Evolutionary conservation across 352 stramenopile genomes (phyloP).

Genomic region (Pythium aristosporum): DNA sequence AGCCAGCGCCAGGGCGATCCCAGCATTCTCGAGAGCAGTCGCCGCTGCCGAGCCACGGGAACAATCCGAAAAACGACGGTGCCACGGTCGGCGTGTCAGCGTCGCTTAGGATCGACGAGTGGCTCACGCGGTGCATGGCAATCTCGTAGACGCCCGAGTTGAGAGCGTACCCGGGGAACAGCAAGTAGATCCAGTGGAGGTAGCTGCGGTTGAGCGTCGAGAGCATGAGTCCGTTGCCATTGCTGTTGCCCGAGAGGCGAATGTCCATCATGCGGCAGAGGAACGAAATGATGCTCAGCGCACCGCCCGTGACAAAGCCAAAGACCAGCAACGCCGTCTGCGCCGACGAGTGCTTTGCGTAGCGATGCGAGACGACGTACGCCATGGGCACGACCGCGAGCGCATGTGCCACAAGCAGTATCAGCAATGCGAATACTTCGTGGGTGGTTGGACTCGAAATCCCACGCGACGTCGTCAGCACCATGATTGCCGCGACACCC

Average conservation of each 20-base stretch:
- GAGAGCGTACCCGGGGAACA: slow-evolving; percentile 68
- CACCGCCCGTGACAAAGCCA: slow-evolving; percentile 48
- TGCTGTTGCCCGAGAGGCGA: slow-evolving; percentile 7
- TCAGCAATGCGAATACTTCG: slow-evolving; percentile 42
- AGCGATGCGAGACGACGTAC: slow-evolving; percentile 60
- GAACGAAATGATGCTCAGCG: slow-evolving; percentile 79
- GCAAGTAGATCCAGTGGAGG: slow-evolving; percentile 66
- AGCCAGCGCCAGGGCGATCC: slow-evolving; percentile 33
- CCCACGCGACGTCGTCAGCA: slow-evolving; percentile 24
- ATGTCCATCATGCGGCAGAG: slow-evolving; percentile 68
- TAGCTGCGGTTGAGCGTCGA: slow-evolving; percentile 68
- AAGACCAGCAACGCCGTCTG: slow-evolving; percentile 74
- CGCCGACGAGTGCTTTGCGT: slow-evolving; percentile 53
- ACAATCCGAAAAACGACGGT: slow-evolving; percentile 61
- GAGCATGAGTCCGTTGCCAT: slow-evolving; percentile 32
- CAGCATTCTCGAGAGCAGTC: slow-evolving; percentile 45
- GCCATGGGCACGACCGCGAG: slow-evolving; percentile 56
- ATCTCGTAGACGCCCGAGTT: slow-evolving; percentile 75
- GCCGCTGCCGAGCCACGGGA: slow-evolving; percentile 44
- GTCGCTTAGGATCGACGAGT: slow-evolving; percentile 40
- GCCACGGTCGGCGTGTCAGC: slow-evolving; percentile 26
- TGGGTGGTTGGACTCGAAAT: slow-evolving; percentile 36
- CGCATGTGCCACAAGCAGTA: slow-evolving; percentile 44
- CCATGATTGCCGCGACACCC: slow-evolving; percentile 23
- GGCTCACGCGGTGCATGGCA: slow-evolving; percentile 62